phyloP scores from a whole-genome alignment of 2,329 filamentous ascomycete species.

The Teratosphaeria nubilosa region DNA sequence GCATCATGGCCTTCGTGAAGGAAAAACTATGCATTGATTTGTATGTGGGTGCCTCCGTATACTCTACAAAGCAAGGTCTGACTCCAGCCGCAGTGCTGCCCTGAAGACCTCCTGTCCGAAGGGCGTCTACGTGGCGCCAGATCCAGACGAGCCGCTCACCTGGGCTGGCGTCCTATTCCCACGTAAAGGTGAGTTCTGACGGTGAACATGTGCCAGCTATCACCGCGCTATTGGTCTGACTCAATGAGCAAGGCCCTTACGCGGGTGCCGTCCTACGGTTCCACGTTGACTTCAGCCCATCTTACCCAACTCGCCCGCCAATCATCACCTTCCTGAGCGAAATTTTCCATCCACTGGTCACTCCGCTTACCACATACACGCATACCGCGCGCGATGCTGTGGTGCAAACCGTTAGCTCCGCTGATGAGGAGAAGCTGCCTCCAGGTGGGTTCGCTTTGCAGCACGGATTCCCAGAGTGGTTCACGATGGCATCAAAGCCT shows the following conservation, averaged over 20 bases:
- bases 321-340: conserved; percentile 83
- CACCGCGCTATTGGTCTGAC: background rate
- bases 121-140: conserved; percentile 77
- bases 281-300: conserved; percentile 74
- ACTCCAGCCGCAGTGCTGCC: conserved; percentile 10
- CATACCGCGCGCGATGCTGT: conserved; percentile 72
- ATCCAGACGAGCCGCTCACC: conserved; percentile 65
- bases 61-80: background rate
- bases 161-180: conserved; percentile 93
- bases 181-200: conserved; percentile 55
- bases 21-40: conserved; percentile 76
- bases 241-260: conserved; percentile 62
- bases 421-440: conserved; percentile 70
- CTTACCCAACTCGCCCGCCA: conserved; percentile 70
- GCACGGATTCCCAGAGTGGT: conserved; percentile 88
- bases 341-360: conserved; percentile 88
- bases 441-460: conserved; percentile 84
- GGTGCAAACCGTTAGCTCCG: conserved; percentile 69
- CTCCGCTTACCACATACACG: conserved; percentile 87
- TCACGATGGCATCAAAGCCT: conserved; percentile 37
- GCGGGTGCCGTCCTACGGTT: conserved; percentile 79
- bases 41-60: conserved; percentile 39
- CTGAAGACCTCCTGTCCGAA: conserved; percentile 59
- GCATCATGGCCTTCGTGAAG: conserved; percentile 43
- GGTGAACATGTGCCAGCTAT: background rate